A percentile compares a stretch with the other conserved stretches of the same genome.
Evolutionary conservation across 2,329 filamentous ascomycete genomes (phyloP).

Genomic region (Bisporella sp.): DNA sequence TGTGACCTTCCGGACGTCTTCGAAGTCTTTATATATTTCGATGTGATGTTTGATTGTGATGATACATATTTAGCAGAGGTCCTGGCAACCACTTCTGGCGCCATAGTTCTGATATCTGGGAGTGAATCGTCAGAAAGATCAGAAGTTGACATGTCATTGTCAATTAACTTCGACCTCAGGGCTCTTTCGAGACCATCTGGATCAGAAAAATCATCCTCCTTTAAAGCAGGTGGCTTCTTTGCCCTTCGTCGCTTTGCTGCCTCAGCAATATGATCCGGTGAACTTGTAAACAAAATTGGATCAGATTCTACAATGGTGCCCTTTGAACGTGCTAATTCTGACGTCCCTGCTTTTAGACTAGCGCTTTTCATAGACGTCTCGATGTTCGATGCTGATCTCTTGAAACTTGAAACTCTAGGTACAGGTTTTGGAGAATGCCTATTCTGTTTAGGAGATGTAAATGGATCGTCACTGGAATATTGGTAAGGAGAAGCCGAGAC

Average conservation of each 20-base stretch:
- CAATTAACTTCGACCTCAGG: neutral
- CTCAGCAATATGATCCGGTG: slow-evolving; percentile 18
- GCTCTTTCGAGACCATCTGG: neutral
- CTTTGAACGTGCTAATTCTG: slow-evolving; percentile 28
- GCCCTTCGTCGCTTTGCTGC: slow-evolving; percentile 11
- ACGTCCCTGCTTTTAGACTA: slow-evolving; percentile 9
- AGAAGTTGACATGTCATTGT: neutral
- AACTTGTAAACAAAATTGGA: slow-evolving; percentile 23
- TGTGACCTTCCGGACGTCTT: slow-evolving; percentile 9
- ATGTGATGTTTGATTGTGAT: too few relatives aligned
- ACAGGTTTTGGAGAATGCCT: neutral
- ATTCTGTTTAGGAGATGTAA: neutral
- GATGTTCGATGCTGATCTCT: slow-evolving; percentile 26
- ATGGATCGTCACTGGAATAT: neutral
- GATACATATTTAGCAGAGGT: neutral
- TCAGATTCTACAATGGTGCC: slow-evolving; percentile 19
- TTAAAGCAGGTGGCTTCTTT: slow-evolving; percentile 3
- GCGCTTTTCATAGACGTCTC: slow-evolving; percentile 28
- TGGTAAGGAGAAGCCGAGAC: neutral
- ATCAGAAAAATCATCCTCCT: slow-evolving; percentile 5
- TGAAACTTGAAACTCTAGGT: slow-evolving; percentile 9
- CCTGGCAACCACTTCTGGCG: neutral
- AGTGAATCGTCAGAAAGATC: neutral
- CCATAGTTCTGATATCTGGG: neutral
- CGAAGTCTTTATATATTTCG: neutral